Conservation (phyloP, 192 early-diverging fungal genomes). For the Pilaira anomala region DNA sequence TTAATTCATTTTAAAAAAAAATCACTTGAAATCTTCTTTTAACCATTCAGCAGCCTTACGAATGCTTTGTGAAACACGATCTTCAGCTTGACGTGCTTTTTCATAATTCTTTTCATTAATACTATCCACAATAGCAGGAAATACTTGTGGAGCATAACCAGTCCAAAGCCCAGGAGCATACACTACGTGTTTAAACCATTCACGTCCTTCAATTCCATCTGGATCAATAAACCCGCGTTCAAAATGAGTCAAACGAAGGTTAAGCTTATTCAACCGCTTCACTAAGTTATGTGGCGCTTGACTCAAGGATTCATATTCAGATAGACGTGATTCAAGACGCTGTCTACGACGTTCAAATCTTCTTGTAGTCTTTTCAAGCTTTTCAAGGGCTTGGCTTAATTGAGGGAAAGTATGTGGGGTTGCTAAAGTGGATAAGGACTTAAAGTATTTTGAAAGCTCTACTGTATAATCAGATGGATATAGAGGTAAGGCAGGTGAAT, state of each 20-base stretch:
- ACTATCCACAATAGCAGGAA: constrained; percentile 56
- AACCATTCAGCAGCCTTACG: constrained; percentile 15
- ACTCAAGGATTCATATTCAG: background rate
- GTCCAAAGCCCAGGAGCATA: constrained; percentile 44
- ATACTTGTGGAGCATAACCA: constrained; percentile 43
- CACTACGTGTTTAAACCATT: constrained; percentile 55
- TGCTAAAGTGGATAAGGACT: background rate
- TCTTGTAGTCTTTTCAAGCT: background rate
- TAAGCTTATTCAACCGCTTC: constrained; percentile 24
- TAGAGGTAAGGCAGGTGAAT: constrained; percentile 36
- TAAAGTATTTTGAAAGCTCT: constrained; percentile 33
- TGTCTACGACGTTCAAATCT: background rate
- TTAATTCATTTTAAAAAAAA: too few relatives aligned
- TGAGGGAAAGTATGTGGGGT: background rate
- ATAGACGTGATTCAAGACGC: too few relatives aligned
- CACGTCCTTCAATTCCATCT: constrained; percentile 33
- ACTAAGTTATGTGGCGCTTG: background rate
- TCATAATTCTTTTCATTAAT: constrained; percentile 10
- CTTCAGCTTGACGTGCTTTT: constrained; percentile 8
- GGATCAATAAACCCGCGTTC: constrained; percentile 53
- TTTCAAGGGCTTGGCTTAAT: background rate
- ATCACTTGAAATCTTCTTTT: background rate
- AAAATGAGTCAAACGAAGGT: constrained; percentile 42
- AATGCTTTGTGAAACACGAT: constrained; percentile 19
- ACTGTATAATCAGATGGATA: constrained; percentile 38